These are phyloP conservation scores for Penicillium expansum DNA, from an alignment of 2,329 filamentous ascomycete species.

Conservation along the genomic window DNA sequence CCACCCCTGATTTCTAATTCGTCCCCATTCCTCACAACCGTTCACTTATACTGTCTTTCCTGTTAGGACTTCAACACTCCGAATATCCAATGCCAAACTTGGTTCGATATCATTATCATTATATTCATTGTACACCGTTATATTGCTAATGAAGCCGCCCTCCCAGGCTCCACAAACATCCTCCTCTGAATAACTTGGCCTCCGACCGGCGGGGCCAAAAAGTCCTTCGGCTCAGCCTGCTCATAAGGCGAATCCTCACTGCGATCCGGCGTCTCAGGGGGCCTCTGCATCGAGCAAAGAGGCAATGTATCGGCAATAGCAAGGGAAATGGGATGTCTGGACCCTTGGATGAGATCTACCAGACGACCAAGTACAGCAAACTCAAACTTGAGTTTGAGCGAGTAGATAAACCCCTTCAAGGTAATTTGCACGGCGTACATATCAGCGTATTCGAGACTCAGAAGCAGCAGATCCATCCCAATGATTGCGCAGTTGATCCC, in stretches of 20 bases:
- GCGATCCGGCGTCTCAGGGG: conserved; percentile 10
- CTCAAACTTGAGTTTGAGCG: conserved; percentile 52
- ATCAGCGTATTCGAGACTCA: conserved; percentile 43
- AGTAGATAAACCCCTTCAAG: conserved; percentile 42
- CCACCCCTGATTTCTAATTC: neutral
- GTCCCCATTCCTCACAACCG: no score
- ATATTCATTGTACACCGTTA: neutral
- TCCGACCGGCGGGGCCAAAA: conserved; percentile 4
- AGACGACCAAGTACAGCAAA: conserved; percentile 53
- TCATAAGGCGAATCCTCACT: conserved; percentile 5
- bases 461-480: conserved; percentile 44
- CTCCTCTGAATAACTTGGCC: conserved; percentile 10
- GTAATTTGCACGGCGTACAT: conserved; percentile 43
- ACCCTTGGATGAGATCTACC: conserved; percentile 39
- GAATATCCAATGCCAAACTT: neutral
- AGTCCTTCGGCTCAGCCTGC: conserved; percentile 12
- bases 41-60: neutral
- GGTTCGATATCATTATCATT: neutral
- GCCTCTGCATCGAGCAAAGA: conserved; percentile 18
- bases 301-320: conserved; percentile 26
- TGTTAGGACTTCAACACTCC: neutral
- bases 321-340: conserved; percentile 21
- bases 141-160: neutral
- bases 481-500: conserved; percentile 49
- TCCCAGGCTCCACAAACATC: conserved; percentile 9